A percentile compares a stretch with the other conserved stretches of the same genome.
These are phyloP conservation scores for Aaosphaeria pasadenensis DNA, from an alignment of 2,329 filamentous ascomycete species.

Conservation along the genomic window DNA sequence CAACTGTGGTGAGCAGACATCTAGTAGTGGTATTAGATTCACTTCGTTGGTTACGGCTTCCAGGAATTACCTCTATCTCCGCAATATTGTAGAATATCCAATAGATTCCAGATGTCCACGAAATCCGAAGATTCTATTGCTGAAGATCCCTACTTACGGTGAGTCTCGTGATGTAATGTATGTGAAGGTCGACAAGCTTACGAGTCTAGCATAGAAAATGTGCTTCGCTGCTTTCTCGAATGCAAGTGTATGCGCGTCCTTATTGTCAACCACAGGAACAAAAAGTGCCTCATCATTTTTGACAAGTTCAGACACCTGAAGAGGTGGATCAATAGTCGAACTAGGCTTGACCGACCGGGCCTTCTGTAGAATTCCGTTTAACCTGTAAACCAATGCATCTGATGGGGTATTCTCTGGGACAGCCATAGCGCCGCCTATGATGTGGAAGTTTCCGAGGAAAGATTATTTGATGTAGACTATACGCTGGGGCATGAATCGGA, in stretches of 20 bases:
- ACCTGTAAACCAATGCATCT: slow-evolving; percentile 24
- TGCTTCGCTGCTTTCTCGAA: slow-evolving; percentile 82
- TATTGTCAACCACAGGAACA: slow-evolving; percentile 26
- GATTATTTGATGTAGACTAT: neutral
- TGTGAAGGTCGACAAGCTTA: slow-evolving; percentile 45
- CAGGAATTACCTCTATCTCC: slow-evolving; percentile 70
- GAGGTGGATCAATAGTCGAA: slow-evolving; percentile 42
- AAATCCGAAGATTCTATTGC: slow-evolving; percentile 76
- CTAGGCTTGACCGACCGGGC: slow-evolving; percentile 40
- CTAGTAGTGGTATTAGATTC: slow-evolving; percentile 14
- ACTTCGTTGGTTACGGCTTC: slow-evolving; percentile 10
- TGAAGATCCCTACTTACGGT: slow-evolving; percentile 59
- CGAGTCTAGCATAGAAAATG: slow-evolving; percentile 75
- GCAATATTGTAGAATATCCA: slow-evolving; percentile 86
- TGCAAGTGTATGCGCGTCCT: slow-evolving; percentile 60
- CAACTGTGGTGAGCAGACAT: slow-evolving; percentile 69
- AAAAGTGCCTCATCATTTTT: slow-evolving; percentile 26
- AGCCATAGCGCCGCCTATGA: slow-evolving; percentile 21
- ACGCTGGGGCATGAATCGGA: too few relatives aligned
- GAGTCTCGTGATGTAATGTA: slow-evolving; percentile 3
- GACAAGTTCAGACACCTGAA: slow-evolving; percentile 41
- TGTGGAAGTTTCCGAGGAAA: neutral
- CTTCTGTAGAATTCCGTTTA: slow-evolving; percentile 40
- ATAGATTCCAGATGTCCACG: slow-evolving; percentile 84
- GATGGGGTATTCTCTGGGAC: slow-evolving; percentile 20